Conservation (phyloP, 345 rosid genomes). For the Salix udensis region DNA sequence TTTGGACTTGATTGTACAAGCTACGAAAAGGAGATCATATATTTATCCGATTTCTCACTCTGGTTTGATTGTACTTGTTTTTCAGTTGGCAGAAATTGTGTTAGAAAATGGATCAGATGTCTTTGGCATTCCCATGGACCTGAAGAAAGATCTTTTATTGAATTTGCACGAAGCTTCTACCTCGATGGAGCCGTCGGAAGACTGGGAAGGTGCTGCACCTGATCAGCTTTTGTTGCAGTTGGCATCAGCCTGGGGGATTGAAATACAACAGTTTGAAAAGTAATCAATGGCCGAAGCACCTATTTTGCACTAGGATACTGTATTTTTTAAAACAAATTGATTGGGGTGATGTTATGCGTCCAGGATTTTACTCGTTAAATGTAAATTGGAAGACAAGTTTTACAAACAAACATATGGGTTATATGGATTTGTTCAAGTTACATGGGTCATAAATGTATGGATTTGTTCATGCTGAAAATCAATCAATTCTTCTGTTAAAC, state of each 20-base stretch:
- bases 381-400: constrained; percentile 1
- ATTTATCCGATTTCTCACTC: not conserved
- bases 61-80: constrained; percentile 11
- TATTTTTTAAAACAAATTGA: not conserved
- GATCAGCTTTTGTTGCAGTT: constrained; percentile 81
- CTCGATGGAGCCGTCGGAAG: constrained; percentile 72
- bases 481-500: no score
- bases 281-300: not conserved
- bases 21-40: not conserved
- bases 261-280: constrained; percentile 63
- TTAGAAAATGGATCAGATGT: constrained; percentile 74
- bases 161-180: constrained; percentile 75
- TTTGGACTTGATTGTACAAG: not conserved
- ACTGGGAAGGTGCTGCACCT: constrained; percentile 86
- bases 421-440: not conserved
- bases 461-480: no score
- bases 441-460: no score
- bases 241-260: constrained; percentile 87
- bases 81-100: constrained; percentile 70
- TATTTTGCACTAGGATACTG: not conserved
- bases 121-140: constrained; percentile 63
- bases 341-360: not conserved
- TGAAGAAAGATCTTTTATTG: constrained; percentile 76
- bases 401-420: not conserved
- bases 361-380: not conserved